Base-by-base conservation (phyloP, 2,329 filamentous ascomycete species). In the Didymella pomorum region DNA sequence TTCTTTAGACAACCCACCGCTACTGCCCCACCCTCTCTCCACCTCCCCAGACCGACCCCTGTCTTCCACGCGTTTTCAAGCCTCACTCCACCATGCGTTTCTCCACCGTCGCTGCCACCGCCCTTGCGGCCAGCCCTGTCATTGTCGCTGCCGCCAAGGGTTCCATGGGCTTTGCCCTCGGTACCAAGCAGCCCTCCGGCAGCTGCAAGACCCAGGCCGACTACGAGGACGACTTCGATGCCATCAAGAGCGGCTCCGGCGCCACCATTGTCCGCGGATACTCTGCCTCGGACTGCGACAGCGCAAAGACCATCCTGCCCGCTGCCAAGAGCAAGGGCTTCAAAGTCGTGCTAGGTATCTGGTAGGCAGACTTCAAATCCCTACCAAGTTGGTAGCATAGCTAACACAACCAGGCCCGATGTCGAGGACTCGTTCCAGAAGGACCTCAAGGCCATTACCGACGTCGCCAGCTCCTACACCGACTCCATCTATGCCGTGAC, bases 321-420 rank as follows among this genome's bases (percentile, higher is more conserved):
- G 88, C 87, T 33, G 88, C 89, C 1, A 86, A 87, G 79, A 73
- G 74, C 44, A 86, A 87, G 76, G 83, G 82, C 18, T 87, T 90
- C 77, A 80, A 89, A 78, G 87, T 91, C 61, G 79, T 91, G n/a
- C 78, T 91, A 39, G 89, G 87, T 60, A 85, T 91, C 71, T 91
- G 88, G 88, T 87, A 78, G 64, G 81, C 14, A 29, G 7, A 25
- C 23, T 25, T 25, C 23, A 7, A 25, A 25, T 25, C 7, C 7
- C 23, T 7, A 25, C 23, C 23, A 7, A 25, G 3, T 25, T 3
- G 7, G 23, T 25, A 25, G 23, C 7, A 25, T 25, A 25, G 23
- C 43, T 58, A 51, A 61, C n/a, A 23, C 49, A 18, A n/a, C 28
- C 44, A 86, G 85, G 85, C 83, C 87, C 37, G 87, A 89, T 68